phyloP scores from a whole-genome alignment of 1,139 yeast genomes.

The Candida glucosophila region DNA sequence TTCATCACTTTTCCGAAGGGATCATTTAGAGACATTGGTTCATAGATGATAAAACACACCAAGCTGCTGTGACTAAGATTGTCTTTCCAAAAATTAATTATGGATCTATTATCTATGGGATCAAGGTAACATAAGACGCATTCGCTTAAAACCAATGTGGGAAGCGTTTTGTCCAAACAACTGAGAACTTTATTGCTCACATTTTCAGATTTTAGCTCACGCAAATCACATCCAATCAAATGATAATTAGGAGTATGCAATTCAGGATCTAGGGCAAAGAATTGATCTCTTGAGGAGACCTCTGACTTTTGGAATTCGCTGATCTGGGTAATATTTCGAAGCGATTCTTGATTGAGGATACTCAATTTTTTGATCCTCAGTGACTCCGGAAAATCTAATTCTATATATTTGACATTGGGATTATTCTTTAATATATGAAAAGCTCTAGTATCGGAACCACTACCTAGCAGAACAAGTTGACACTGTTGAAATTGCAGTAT shows the following conservation, averaged over 20 bases:
- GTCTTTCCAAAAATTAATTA: constrained; percentile 35
- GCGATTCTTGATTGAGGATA: constrained; percentile 23
- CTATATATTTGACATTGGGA: constrained; percentile 43
- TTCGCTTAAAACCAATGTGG: constrained; percentile 76
- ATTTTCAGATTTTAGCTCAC: too few relatives aligned
- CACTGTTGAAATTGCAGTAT: constrained; percentile 23
- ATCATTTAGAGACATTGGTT: constrained; percentile 72
- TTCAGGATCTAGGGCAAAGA: constrained; percentile 15
- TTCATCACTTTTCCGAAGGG: constrained; percentile 80
- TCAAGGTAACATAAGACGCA: constrained; percentile 82
- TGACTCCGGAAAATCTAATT: constrained; percentile 67
- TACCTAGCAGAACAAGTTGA: constrained; percentile 79
- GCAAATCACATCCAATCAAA: constrained; percentile 48
- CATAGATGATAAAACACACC: constrained; percentile 57
- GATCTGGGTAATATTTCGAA: constrained; percentile 13
- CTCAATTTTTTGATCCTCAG: constrained; percentile 52
- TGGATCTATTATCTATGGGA: constrained; percentile 43
- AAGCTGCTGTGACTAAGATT: constrained; percentile 8
- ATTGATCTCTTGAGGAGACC: constrained; percentile 15
- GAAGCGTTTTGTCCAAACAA: constrained; percentile 28
- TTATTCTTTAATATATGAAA: constrained; percentile 35
- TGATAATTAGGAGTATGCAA: constrained; percentile 43
- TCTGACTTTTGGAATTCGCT: constrained; percentile 6
- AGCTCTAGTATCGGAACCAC: constrained; percentile 91
- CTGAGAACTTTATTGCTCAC: too few relatives aligned